A percentile compares a stretch with the other conserved stretches of the same genome.
Conservation (phyloP, 1,284 basidiomycete genomes). For the Moniliella sp. region DNA sequence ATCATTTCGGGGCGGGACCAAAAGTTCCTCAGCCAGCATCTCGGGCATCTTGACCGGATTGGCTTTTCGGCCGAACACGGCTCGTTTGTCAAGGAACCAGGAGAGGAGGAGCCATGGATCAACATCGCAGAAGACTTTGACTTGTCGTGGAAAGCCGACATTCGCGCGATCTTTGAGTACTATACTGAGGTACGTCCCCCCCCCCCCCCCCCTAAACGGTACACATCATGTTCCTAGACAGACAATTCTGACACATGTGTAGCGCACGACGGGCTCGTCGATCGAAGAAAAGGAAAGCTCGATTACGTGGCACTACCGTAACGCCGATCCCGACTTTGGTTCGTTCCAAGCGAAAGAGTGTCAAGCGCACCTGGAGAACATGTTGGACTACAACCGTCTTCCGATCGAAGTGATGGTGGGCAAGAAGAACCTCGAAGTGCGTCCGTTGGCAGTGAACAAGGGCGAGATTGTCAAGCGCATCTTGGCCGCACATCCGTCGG, state of each 20-base stretch:
- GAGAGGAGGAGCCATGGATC: slow-evolving; percentile 46
- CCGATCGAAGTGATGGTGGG: slow-evolving; percentile 41
- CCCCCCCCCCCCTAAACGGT: slow-evolving; percentile 37
- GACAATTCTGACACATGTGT: not conserved
- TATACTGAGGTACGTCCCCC: too few species aligned
- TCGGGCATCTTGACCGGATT: slow-evolving; percentile 59
- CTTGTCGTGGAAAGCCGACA: slow-evolving; percentile 94
- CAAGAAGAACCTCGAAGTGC: slow-evolving; percentile 93
- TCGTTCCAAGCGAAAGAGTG: slow-evolving; percentile 49
- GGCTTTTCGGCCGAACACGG: slow-evolving; percentile 94
- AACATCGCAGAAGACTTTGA: slow-evolving; percentile 77
- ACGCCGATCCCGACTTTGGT: slow-evolving; percentile 82
- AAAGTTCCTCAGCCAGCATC: slow-evolving; percentile 69
- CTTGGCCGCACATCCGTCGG: slow-evolving; percentile 70
- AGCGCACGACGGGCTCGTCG: slow-evolving; percentile 70
- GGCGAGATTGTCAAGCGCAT: slow-evolving; percentile 91
- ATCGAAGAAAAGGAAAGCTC: slow-evolving; percentile 88
- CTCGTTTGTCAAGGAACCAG: slow-evolving; percentile 60
- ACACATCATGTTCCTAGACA: not conserved
- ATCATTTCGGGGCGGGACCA: slow-evolving; percentile 94
- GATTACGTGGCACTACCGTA: slow-evolving; percentile 93
- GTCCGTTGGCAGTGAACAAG: slow-evolving; percentile 85
- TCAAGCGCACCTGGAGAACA: slow-evolving; percentile 83
- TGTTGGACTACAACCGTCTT: slow-evolving; percentile 23
- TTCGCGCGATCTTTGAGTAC: slow-evolving; percentile 82